Evolutionary conservation across 176 grass and related monocot species (phyloP).

Genomic region (Triticum timopheevii): DNA sequence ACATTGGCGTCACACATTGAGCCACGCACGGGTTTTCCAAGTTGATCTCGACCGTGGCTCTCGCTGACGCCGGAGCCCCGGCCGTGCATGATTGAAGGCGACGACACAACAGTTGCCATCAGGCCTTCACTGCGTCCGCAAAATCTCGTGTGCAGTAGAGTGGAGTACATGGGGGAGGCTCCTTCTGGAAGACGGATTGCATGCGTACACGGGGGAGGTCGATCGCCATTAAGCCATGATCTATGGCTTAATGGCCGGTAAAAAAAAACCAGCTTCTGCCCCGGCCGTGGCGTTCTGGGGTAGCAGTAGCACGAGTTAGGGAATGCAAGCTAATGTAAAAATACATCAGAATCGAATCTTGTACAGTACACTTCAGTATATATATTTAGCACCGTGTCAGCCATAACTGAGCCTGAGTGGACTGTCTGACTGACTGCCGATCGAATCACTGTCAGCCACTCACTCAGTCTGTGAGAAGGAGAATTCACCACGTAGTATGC

Average conservation of each 20-base stretch:
- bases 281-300: too few species aligned
- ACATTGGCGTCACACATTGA: background rate
- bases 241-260: too few species aligned
- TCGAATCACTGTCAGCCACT: background rate
- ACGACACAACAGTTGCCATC: background rate
- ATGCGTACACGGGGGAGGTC: background rate
- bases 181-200: background rate
- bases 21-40: background rate
- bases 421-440: background rate
- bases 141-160: background rate
- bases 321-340: too few species aligned
- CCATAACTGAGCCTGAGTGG: background rate
- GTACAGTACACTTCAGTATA: too few species aligned
- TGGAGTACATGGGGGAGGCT: background rate
- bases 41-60: background rate
- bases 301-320: too few species aligned
- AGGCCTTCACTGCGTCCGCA: background rate
- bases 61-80: too few species aligned
- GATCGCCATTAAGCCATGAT: too few species aligned
- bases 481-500: background rate
- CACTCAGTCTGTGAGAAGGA: background rate
- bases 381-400: background rate
- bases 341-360: too few species aligned
- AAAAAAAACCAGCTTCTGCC: too few species aligned
- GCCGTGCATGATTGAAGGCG: too few species aligned